Conservation (phyloP, 139 green algal species). For the Chlorella sorokiniana region DNA sequence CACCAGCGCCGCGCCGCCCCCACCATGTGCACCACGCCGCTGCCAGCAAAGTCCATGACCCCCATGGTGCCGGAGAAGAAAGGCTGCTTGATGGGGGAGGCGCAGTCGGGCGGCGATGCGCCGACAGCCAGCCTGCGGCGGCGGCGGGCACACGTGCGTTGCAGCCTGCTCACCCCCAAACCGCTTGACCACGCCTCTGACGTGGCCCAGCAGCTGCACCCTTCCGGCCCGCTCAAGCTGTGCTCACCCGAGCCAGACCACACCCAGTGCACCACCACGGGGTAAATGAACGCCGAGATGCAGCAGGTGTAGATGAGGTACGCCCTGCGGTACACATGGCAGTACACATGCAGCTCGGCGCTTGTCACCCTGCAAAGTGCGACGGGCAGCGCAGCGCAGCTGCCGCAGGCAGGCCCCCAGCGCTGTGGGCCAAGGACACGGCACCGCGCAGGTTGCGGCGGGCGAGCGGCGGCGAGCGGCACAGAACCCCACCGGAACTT, state of each 20-base stretch:
- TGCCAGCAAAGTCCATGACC: constrained; percentile 48
- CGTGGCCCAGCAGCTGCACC: too few species aligned
- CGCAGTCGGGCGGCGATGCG: not conserved
- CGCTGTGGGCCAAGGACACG: too few species aligned
- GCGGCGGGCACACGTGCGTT: too few species aligned
- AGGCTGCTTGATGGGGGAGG: not conserved
- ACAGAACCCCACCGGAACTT: constrained; percentile 24
- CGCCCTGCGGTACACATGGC: not conserved
- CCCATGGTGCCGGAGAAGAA: constrained; percentile 16
- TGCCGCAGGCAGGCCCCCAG: not conserved
- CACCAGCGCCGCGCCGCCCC: constrained; percentile 45
- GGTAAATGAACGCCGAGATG: constrained; percentile 68
- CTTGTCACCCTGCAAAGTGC: too few species aligned
- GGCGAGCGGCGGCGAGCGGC: too few species aligned
- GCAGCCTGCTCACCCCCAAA: too few species aligned
- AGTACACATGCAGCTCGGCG: not conserved
- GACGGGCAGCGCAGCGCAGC: not conserved
- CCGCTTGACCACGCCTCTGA: too few species aligned
- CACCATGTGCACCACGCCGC: constrained; percentile 59
- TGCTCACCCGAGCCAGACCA: constrained; percentile 37
- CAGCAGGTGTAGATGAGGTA: constrained; percentile 59
- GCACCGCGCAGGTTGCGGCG: too few species aligned
- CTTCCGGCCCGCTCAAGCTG: too few species aligned
- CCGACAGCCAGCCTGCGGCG: not conserved
- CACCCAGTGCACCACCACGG: constrained; percentile 47